Evolutionary conservation across 805 yeast genomes (phyloP).

Genomic region (Ogataea trehalophila): DNA sequence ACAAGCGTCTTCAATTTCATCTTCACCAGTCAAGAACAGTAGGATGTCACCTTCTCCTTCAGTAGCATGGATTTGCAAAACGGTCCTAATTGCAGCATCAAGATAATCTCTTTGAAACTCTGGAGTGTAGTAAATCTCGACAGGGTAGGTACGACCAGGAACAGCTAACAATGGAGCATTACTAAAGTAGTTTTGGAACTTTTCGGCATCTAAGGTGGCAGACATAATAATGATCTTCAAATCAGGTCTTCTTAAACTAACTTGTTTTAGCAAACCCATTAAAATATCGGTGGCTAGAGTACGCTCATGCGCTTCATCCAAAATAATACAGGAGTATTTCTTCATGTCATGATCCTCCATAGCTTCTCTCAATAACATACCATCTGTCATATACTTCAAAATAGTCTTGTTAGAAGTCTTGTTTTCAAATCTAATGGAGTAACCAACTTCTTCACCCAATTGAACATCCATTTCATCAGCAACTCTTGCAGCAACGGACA

Average conservation of each 20-base stretch:
- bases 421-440: slow-evolving; percentile 90
- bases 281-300: slow-evolving; percentile 93
- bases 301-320: slow-evolving; percentile 98
- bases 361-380: slow-evolving; percentile 95
- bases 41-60: slow-evolving; percentile 91
- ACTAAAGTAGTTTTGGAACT: slow-evolving; percentile 84
- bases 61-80: slow-evolving; percentile 93
- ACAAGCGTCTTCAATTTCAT: slow-evolving; percentile 96
- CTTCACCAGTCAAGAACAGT: slow-evolving; percentile 91
- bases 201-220: slow-evolving; percentile 95
- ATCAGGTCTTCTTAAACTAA: slow-evolving; percentile 75
- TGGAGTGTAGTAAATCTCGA: slow-evolving; percentile 93
- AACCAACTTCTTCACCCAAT: slow-evolving; percentile 93
- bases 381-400: slow-evolving; percentile 96
- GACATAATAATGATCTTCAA: slow-evolving; percentile 93
- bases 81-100: slow-evolving; percentile 94
- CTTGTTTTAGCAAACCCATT: slow-evolving; percentile 90
- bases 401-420: slow-evolving; percentile 76
- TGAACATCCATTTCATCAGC: slow-evolving; percentile 96
- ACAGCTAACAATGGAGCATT: slow-evolving; percentile 93
- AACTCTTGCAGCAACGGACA: slow-evolving; percentile 96
- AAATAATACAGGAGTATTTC: slow-evolving; percentile 81
- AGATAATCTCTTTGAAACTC: slow-evolving; percentile 93
- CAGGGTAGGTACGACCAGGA: slow-evolving; percentile 98
- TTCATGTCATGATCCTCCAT: slow-evolving; percentile 88